These are phyloP conservation scores for Fusarium dimerum DNA, from an alignment of 2,329 filamentous ascomycete species.

Conservation along the genomic window DNA sequence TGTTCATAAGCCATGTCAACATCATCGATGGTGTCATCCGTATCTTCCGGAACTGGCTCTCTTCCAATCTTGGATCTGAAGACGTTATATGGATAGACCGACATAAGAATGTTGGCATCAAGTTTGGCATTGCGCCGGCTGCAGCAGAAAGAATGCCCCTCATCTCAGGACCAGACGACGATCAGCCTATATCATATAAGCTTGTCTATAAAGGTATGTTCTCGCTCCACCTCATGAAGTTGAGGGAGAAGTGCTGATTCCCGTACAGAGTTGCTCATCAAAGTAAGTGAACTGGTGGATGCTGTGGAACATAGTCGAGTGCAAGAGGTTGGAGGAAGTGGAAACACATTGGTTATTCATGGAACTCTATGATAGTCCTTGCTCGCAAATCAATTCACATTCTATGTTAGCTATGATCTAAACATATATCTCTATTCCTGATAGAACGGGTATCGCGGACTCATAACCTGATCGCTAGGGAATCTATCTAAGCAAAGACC, in stretches of 20 bases:
- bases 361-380: constrained; percentile 30
- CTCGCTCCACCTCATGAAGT: too few relatives aligned
- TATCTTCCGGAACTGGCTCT: constrained; percentile 73
- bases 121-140: constrained; percentile 56
- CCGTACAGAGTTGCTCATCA: constrained; percentile 63
- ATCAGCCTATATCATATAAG: constrained; percentile 68
- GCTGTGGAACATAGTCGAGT: constrained; percentile 65
- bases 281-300: constrained; percentile 62
- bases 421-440: too few relatives aligned
- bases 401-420: too few relatives aligned
- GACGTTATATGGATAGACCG: constrained; percentile 69
- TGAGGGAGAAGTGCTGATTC: constrained; percentile 7
- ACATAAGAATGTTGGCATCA: constrained; percentile 64
- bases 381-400: too few relatives aligned
- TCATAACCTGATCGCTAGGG: too few relatives aligned
- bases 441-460: too few relatives aligned
- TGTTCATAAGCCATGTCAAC: constrained; percentile 66
- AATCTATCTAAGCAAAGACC: background rate
- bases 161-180: constrained; percentile 59
- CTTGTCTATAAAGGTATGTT: constrained; percentile 70
- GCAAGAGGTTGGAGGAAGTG: constrained; percentile 59
- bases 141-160: constrained; percentile 50
- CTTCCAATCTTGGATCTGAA: constrained; percentile 19
- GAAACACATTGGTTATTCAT: constrained; percentile 68
- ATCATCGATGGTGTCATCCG: constrained; percentile 69